Conservation (phyloP, 805 yeast species). For the Candida coleopterorum region DNA sequence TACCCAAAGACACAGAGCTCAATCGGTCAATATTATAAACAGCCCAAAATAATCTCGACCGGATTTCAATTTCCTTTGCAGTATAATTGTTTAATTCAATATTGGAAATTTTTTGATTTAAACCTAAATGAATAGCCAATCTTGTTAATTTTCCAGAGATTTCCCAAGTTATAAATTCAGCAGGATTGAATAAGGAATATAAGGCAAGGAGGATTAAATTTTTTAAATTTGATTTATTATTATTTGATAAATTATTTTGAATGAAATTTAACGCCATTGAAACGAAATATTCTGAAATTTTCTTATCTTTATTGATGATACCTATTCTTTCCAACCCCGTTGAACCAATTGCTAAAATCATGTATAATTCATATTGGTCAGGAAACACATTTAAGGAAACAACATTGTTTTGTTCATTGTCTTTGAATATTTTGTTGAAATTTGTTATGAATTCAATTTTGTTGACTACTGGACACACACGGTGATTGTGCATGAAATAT, state of each 20-base stretch:
- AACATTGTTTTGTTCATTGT: constrained; percentile 1
- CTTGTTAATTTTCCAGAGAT: constrained; percentile 45
- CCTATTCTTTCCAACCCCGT: constrained; percentile 35
- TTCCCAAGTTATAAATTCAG: constrained; percentile 49
- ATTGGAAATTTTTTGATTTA: constrained; percentile 34
- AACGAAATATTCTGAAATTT: constrained; percentile 36
- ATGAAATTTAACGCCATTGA: constrained; percentile 38
- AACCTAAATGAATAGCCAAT: constrained; percentile 40
- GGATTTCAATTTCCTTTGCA: constrained; percentile 33
- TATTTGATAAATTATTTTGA: constrained; percentile 30
- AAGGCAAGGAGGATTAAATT: constrained; percentile 42
- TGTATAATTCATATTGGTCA: constrained; percentile 41
- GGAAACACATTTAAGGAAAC: constrained; percentile 17
- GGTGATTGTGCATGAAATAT: constrained; percentile 41
- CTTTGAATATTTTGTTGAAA: constrained; percentile 20
- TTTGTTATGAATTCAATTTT: constrained; percentile 30
- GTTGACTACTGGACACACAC: constrained; percentile 41
- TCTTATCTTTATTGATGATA: constrained; percentile 18
- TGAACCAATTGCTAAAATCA: constrained; percentile 54
- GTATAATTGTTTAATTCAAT: constrained; percentile 5
- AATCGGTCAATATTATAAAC: constrained; percentile 45
- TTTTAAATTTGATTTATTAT: constrained; percentile 36
- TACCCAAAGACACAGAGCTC: constrained; percentile 45
- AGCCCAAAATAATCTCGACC: constrained; percentile 47
- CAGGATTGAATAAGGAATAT: constrained; percentile 47